Conservation (phyloP, 1,284 basidiomycete genomes). For the Vanrija pseudolonga region DNA sequence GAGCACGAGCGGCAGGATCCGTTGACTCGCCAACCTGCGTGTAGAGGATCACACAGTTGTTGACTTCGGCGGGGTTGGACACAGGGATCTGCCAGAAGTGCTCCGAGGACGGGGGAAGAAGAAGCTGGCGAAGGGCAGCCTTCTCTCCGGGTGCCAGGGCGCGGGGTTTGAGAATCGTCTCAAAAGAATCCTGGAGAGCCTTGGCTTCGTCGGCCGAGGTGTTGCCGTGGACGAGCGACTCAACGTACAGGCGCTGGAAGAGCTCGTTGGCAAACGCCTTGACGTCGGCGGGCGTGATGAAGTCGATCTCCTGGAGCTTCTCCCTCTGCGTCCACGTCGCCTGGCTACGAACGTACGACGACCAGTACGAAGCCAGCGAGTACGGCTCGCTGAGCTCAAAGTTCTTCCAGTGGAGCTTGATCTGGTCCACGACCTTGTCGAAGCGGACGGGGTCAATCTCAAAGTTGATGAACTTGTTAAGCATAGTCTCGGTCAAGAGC, state of each 20-base stretch:
- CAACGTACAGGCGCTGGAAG: constrained; percentile 66
- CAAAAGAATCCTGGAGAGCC: constrained; percentile 66
- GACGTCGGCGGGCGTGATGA: constrained; percentile 70
- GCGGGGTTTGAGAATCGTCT: constrained; percentile 62
- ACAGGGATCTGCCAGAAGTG: constrained; percentile 66
- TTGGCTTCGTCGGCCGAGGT: constrained; percentile 76
- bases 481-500: constrained; percentile 69
- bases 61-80: constrained; percentile 82
- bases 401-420: constrained; percentile 65
- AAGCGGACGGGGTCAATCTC: constrained; percentile 70
- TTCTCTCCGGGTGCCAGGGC: constrained; percentile 59
- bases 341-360: constrained; percentile 66
- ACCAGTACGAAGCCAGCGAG: constrained; percentile 73
- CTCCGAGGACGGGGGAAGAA: constrained; percentile 70
- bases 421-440: constrained; percentile 79
- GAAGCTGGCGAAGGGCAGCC: constrained; percentile 59
- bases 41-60: constrained; percentile 78
- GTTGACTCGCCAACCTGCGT: constrained; percentile 57
- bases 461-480: constrained; percentile 68
- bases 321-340: constrained; percentile 76
- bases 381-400: constrained; percentile 83
- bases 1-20: constrained; percentile 54
- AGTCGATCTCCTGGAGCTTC: constrained; percentile 69
- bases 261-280: constrained; percentile 63
- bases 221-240: constrained; percentile 82